These are phyloP conservation scores for Zancudomyces culisetae DNA, from an alignment of 371 early-diverging fungal genomes.

Conservation along the genomic window DNA sequence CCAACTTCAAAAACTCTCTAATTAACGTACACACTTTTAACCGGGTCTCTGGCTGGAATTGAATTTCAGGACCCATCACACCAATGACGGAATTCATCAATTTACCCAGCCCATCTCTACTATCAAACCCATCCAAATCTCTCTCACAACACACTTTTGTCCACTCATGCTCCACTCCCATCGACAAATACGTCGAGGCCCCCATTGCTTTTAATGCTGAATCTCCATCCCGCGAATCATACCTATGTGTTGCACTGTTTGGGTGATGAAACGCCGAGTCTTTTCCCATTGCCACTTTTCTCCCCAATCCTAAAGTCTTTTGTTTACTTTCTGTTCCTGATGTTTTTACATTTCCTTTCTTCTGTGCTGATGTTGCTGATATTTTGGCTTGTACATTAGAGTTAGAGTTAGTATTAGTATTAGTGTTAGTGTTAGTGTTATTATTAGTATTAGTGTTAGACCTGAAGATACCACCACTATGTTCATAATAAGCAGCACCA, in stretches of 20 bases:
- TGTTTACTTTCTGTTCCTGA: neutral
- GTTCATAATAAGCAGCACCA: neutral
- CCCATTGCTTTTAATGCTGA: neutral
- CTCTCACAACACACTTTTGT: constrained; percentile 12
- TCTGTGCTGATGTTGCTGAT: neutral
- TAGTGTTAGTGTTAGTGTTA: neutral
- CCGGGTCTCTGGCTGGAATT: constrained; percentile 27
- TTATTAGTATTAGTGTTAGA: neutral
- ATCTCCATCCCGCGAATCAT: constrained; percentile 8
- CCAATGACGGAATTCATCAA: constrained; percentile 76
- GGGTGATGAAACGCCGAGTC: constrained; percentile 20
- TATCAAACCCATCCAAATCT: constrained; percentile 19
- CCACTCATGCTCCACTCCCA: constrained; percentile 8
- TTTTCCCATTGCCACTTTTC: constrained; percentile 6
- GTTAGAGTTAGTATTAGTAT: no score
- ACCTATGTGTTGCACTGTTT: constrained; percentile 16
- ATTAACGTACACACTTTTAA: constrained; percentile 8
- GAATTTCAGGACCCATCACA: constrained; percentile 80
- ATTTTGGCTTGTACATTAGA: no score
- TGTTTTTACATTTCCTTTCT: neutral
- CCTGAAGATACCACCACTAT: neutral
- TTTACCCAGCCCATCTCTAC: constrained; percentile 55
- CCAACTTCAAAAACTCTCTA: constrained; percentile 6
- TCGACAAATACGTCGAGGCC: neutral
- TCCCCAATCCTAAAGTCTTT: neutral